Conservation (phyloP, 163 green algal genomes). For the Scenedesmus sp. region DNA sequence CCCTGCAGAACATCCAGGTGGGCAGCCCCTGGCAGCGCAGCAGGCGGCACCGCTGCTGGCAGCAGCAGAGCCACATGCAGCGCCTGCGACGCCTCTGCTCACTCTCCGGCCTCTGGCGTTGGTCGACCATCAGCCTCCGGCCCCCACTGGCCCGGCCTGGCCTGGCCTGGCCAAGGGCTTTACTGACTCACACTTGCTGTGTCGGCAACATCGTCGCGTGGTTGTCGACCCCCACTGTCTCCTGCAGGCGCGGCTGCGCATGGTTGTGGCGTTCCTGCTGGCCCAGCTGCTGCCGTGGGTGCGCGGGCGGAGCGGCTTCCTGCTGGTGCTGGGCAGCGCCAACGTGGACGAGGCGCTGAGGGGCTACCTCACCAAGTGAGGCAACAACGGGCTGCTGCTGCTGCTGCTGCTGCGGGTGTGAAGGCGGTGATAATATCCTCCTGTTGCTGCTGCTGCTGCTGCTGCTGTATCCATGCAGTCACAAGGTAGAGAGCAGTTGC, state of each 20-base stretch:
- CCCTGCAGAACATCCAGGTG: slow-evolving; percentile 97
- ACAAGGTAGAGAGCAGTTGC: too few relatives aligned
- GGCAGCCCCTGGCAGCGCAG: background rate
- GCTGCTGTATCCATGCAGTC: too few relatives aligned
- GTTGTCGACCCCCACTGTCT: background rate
- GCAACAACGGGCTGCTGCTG: too few relatives aligned
- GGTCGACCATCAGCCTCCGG: too few relatives aligned
- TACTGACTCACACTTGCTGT: too few relatives aligned
- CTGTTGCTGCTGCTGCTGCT: background rate
- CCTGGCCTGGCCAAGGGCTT: too few relatives aligned
- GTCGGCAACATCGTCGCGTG: too few relatives aligned
- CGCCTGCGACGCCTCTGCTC: background rate
- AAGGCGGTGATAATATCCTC: too few relatives aligned
- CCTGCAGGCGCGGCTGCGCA: slow-evolving; percentile 88
- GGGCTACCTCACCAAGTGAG: slow-evolving; percentile 82
- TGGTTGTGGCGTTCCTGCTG: slow-evolving; percentile 97
- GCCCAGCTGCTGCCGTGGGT: slow-evolving; percentile 95
- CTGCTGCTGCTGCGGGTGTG: too few relatives aligned
- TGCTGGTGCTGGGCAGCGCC: slow-evolving; percentile 95
- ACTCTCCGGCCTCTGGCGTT: too few relatives aligned
- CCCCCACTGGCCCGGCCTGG: too few relatives aligned
- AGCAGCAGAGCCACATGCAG: background rate
- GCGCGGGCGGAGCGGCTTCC: slow-evolving; percentile 81
- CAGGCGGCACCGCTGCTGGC: background rate
- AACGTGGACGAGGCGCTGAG: slow-evolving; percentile 98